Conservation (phyloP, 2,329 filamentous ascomycete species). For the Pseudomassariella vexata region DNA sequence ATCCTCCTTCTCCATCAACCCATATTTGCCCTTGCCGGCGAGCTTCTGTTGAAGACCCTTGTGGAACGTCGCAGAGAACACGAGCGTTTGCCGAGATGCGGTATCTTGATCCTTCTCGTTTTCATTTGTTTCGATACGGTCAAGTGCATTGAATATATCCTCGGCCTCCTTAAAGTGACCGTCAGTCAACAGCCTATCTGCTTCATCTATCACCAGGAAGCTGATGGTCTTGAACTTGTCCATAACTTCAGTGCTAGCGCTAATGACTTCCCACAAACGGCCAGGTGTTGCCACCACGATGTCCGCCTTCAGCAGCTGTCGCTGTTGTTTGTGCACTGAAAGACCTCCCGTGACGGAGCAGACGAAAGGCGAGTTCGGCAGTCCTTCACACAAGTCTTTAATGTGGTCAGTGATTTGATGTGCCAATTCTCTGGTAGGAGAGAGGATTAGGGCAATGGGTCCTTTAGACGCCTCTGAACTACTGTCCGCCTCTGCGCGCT, state of each 20-base stretch:
- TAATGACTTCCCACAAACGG: constrained; percentile 89
- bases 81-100: constrained; percentile 71
- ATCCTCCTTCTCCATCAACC: constrained; percentile 66
- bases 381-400: constrained; percentile 61
- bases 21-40: constrained; percentile 65
- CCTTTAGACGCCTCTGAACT: constrained; percentile 27
- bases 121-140: constrained; percentile 56
- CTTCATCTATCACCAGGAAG: constrained; percentile 90
- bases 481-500: constrained; percentile 30
- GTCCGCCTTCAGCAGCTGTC: constrained; percentile 76
- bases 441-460: constrained; percentile 75
- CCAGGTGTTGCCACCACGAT: constrained; percentile 93
- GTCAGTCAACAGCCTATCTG: constrained; percentile 83
- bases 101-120: constrained; percentile 39
- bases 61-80: constrained; percentile 96
- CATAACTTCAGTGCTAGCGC: constrained; percentile 64
- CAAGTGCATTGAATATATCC: constrained; percentile 77
- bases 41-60: constrained; percentile 88
- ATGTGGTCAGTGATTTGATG: constrained; percentile 87
- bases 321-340: constrained; percentile 90
- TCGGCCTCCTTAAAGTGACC: constrained; percentile 94
- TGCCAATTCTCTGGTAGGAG: constrained; percentile 87
- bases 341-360: constrained; percentile 88
- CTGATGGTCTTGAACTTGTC: constrained; percentile 65
- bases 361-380: constrained; percentile 61